Evolutionary conservation across 2,329 filamentous ascomycete genomes (phyloP).

Genomic region (Thyridium curvatum): DNA sequence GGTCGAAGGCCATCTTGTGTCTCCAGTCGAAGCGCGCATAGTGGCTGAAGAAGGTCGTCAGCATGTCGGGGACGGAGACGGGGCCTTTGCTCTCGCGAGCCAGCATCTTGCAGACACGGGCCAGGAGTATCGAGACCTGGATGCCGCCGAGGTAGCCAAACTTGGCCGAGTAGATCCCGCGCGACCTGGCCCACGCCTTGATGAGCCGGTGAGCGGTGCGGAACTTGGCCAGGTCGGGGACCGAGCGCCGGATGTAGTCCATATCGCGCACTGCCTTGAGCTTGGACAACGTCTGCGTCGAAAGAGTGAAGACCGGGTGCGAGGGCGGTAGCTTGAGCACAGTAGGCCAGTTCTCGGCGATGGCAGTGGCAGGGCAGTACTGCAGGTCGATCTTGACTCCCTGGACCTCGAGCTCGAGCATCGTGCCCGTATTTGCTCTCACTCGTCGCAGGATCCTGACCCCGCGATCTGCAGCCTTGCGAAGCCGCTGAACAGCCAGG

Average conservation of each 20-base stretch:
- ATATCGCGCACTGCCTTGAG: conserved; percentile 60
- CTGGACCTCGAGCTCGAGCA: conserved; percentile 56
- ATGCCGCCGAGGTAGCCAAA: conserved; percentile 62
- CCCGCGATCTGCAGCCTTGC: conserved; percentile 31
- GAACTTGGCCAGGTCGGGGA: conserved; percentile 54
- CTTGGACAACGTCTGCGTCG: conserved; percentile 50
- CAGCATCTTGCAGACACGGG: conserved; percentile 52
- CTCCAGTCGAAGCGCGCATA: conserved; percentile 58
- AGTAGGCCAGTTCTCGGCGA: conserved; percentile 47
- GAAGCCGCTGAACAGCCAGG: conserved; percentile 48
- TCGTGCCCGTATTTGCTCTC: conserved; percentile 51
- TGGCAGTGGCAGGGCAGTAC: conserved; percentile 53
- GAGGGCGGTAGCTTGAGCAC: conserved; percentile 39
- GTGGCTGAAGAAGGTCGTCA: conserved; percentile 56
- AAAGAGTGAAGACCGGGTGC: conserved; percentile 49
- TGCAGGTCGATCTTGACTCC: conserved; percentile 58
- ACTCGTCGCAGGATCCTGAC: conserved; percentile 51
- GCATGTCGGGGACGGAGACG: conserved; percentile 39
- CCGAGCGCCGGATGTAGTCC: conserved; percentile 50
- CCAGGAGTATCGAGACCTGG: conserved; percentile 57
- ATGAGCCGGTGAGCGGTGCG: conserved; percentile 52
- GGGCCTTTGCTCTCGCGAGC: conserved; percentile 19
- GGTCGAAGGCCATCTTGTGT: conserved; percentile 48
- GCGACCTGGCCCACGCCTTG: conserved; percentile 54
- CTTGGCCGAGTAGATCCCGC: conserved; percentile 57